phyloP scores from a whole-genome alignment of 306 rosid genomes.

The Lathyrus sativus region DNA sequence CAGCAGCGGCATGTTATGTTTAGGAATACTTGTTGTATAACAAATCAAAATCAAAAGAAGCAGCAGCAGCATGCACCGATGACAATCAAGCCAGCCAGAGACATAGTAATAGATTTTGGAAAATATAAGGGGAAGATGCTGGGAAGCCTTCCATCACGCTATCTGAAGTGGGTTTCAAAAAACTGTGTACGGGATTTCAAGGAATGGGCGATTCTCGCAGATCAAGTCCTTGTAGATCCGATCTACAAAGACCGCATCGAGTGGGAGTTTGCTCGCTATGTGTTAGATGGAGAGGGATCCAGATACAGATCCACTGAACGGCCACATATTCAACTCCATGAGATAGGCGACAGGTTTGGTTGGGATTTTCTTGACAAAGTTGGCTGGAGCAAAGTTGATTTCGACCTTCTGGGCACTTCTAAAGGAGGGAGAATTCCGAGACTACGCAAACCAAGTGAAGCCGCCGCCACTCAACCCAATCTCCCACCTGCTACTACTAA shows the following conservation, averaged over 20 bases:
- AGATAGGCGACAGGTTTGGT: slow-evolving; percentile 60
- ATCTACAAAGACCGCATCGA: slow-evolving; percentile 62
- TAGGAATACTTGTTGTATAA: background rate
- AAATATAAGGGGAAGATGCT: slow-evolving; percentile 71
- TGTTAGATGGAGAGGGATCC: slow-evolving; percentile 29
- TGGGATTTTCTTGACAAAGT: slow-evolving; percentile 62
- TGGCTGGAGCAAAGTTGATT: slow-evolving; percentile 58
- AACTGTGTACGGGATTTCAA: slow-evolving; percentile 53
- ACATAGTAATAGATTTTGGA: slow-evolving; percentile 61
- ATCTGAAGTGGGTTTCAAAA: slow-evolving; percentile 68
- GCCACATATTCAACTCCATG: slow-evolving; percentile 43
- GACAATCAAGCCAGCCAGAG: slow-evolving; percentile 22
- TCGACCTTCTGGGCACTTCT: slow-evolving; percentile 70
- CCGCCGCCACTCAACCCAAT: background rate
- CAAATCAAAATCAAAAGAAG: background rate
- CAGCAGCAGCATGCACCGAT: background rate
- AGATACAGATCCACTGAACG: background rate
- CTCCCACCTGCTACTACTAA: background rate
- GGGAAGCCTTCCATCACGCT: slow-evolving; percentile 62
- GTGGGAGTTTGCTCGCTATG: slow-evolving; percentile 59
- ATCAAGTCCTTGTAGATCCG: slow-evolving; percentile 66
- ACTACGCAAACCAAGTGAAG: background rate
- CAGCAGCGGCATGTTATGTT: no score
- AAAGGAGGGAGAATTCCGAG: slow-evolving; percentile 63
- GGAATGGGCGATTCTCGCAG: slow-evolving; percentile 64